Base-by-base conservation (phyloP, 768 basidiomycete genomes). In the Myochromella boudieri region DNA sequence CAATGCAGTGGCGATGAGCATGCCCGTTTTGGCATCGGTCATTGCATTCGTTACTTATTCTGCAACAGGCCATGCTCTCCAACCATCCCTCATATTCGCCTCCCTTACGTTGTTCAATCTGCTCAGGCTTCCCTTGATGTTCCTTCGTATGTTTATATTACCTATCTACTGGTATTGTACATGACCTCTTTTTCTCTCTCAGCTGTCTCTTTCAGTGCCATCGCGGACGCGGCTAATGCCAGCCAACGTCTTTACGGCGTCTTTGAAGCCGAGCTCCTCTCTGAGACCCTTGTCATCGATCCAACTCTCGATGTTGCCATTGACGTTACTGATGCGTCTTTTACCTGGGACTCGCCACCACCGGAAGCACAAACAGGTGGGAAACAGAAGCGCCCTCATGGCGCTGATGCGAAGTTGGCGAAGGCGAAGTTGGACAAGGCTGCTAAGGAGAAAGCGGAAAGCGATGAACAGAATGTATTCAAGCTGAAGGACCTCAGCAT, bases 21-120 rank as follows among this genome's bases (percentile, higher is more conserved):
- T 91, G 55, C 91, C 92, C 0, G 78, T 78, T 1, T 67, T 97
- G 27, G 90, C 91, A 0, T 84, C 91, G 12, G 90, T 95, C 17
- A 38, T 85, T 14, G 74, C 85, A 0, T 87, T 87, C 50, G 75
- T 93, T 40, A 84, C 84, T 0, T 97, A 94, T 64, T 82, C 86
- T 3, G 68, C 79, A 17, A 76, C 82, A 0, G 87, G 87, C 0
- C 88, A 92, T 59, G 32, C 64, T 3, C 74, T 91, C 26, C 68
- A 84, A 17, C 77, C 95, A 0, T 83, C 83, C 0, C 75, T 80
- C 27, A 77, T 95, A 49, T 97, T 97, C 66, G 73, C 93, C 17
- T 91, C 91, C 17, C 70, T 97, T 42, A 84, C 87, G 0, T 72
- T 94, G 4, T 97, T 95, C 76, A 87, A 85, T 53, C 68, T 97